Conservation (phyloP, 805 yeast species). For the Metschnikowia henanensis region DNA sequence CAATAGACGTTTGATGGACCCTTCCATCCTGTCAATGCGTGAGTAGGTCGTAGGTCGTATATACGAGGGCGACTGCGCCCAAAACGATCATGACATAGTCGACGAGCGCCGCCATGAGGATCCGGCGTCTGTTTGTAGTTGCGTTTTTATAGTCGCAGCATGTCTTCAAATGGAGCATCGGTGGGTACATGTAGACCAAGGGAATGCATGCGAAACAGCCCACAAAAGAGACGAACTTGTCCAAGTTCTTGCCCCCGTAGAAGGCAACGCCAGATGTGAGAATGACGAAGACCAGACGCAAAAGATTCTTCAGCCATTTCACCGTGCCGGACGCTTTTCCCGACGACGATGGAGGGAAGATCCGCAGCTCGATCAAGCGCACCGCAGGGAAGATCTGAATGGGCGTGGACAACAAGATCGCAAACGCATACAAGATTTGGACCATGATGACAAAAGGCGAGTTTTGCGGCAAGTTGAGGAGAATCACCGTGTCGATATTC, state of each 20-base stretch:
- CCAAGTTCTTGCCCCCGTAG: constrained; percentile 67
- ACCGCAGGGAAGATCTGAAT: constrained; percentile 79
- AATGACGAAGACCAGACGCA: constrained; percentile 54
- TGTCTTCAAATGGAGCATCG: constrained; percentile 64
- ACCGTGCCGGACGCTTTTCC: constrained; percentile 55
- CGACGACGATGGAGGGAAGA: constrained; percentile 45
- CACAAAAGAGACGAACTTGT: constrained; percentile 73
- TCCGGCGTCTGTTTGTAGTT: constrained; percentile 26
- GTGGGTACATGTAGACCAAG: constrained; percentile 83
- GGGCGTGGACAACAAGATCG: constrained; percentile 79
- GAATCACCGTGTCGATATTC: constrained; percentile 62
- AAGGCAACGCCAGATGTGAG: constrained; percentile 59
- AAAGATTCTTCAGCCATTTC: constrained; percentile 67
- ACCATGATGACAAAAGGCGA: constrained; percentile 60
- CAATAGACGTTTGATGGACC: no score
- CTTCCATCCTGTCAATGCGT: neutral
- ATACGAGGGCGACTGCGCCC: constrained; percentile 63
- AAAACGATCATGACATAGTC: constrained; percentile 52
- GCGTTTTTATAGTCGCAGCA: constrained; percentile 35
- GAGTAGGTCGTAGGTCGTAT: constrained; percentile 51
- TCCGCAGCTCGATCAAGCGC: constrained; percentile 62
- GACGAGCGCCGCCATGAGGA: constrained; percentile 37
- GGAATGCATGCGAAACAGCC: constrained; percentile 89
- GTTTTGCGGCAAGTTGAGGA: constrained; percentile 69
- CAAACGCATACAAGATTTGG: constrained; percentile 71